Conservation (phyloP, 2,329 filamentous ascomycete genomes). For the Colletotrichum paranaense region DNA sequence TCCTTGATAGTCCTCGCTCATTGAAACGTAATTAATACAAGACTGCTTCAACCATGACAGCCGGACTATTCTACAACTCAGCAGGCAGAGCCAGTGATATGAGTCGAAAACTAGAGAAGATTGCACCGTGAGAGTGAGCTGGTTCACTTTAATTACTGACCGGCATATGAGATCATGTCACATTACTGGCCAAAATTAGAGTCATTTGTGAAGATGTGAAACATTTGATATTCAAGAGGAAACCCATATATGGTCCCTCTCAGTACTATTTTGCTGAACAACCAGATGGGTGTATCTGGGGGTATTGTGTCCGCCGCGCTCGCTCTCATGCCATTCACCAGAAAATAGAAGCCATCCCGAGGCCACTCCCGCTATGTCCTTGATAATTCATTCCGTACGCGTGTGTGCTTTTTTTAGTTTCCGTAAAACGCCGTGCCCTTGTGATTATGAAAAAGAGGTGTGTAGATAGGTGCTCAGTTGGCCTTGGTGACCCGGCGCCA, state of each 20-base stretch:
- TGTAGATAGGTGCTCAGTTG: conserved; percentile 2
- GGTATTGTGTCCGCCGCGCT: conserved; percentile 45
- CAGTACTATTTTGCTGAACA: conserved; percentile 16
- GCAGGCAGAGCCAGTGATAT: no score
- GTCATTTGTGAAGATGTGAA: not conserved
- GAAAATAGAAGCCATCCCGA: conserved; percentile 41
- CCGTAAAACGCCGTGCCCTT: conserved; percentile 18
- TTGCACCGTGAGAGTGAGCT: not conserved
- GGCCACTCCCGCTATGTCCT: not conserved
- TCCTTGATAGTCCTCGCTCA: no score
- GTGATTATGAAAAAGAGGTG: not conserved
- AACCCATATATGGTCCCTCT: conserved; percentile 13
- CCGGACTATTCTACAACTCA: no score
- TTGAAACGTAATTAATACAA: no score
- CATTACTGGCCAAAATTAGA: no score
- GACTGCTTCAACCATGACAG: no score
- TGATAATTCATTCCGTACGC: not conserved
- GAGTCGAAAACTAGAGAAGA: no score
- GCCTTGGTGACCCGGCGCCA: conserved; percentile 51
- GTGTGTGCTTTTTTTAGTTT: conserved; percentile 13
- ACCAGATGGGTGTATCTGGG: conserved; percentile 38
- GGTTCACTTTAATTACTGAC: not conserved
- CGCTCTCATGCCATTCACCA: conserved; percentile 53
- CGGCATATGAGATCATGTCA: not conserved
- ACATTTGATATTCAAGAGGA: conserved; percentile 10